Percentiles rank a stretch among this genome's conserved stretches.
These are phyloP conservation scores for Theileria orientalis DNA, from an alignment of 169 alveolate genomes.

Conservation along the genomic window DNA sequence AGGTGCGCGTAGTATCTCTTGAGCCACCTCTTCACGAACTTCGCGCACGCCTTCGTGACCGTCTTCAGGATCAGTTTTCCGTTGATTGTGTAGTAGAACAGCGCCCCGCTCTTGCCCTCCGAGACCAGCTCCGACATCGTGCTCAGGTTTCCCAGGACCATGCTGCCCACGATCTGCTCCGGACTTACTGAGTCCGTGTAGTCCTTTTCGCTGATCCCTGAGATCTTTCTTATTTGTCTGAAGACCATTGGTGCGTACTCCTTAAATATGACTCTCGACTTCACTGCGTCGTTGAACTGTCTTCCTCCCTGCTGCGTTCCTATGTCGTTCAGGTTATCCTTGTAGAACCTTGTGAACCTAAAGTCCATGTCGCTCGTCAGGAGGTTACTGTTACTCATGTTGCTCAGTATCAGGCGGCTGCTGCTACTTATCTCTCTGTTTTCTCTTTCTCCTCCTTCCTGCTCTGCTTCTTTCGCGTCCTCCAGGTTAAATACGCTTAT, in stretches of 20 bases:
- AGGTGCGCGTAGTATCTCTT: conserved; percentile 41
- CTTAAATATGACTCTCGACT: conserved; percentile 74
- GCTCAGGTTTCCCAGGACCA: conserved; percentile 93
- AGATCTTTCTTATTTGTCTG: conserved; percentile 86
- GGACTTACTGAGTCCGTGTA: conserved; percentile 95
- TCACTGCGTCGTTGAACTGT: conserved; percentile 2
- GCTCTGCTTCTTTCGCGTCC: too few species aligned
- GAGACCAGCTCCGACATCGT: conserved; percentile 90
- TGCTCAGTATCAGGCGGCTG: not conserved
- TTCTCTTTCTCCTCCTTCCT: not conserved
- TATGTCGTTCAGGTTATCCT: not conserved
- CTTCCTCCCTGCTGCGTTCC: conserved; percentile 24
- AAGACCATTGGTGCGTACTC: conserved; percentile 95
- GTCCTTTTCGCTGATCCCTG: conserved; percentile 86
- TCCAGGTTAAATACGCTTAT: too few species aligned
- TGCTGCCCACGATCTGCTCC: conserved; percentile 91
- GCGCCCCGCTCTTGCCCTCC: conserved; percentile 95
- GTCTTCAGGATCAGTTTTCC: conserved; percentile 83
- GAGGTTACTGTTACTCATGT: conserved; percentile 23
- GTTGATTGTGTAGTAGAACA: conserved; percentile 92
- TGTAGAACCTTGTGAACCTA: not conserved
- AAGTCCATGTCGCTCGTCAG: not conserved
- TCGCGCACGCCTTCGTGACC: conserved; percentile 47
- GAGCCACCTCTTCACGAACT: conserved; percentile 61
- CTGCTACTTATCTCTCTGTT: not conserved